Evolutionary conservation across 202 grass and related monocot genomes (phyloP), one percentile per base, ranked within the genome.

Genomic region (Panicum hallii): DNA sequence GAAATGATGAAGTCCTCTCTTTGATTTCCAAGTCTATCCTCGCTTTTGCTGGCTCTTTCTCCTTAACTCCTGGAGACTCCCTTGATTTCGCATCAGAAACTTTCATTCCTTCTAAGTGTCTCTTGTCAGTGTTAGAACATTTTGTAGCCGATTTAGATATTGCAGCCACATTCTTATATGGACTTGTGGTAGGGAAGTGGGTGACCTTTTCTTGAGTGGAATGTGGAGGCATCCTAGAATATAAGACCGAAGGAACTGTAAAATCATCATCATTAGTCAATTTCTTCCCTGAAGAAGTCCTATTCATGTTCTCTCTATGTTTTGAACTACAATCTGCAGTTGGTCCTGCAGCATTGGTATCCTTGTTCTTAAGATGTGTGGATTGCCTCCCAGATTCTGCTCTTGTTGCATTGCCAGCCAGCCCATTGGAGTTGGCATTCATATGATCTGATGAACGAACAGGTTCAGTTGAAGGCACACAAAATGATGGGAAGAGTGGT

Each of bases 221-320:
- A 47, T 73, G 63, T 65, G 66, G 77, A 60, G 63, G 79, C 15
- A 73, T 44, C 45, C 70, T 88, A 49, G 89, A 82, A 47, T 84
- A 85, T 38, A 93, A 88, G 73, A 99, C 80, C 0, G 93, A 92
- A 49, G 91, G 91, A 78, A 94, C 96, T 3, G 15, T 89, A 78
- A 92, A 96, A 88, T 99, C 96, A 77, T 99, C 93, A 64, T 90
- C 88, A 26, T 96, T 88, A 17, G 79, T 66, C 73, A 90, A 83
- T 20, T 86, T 86, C 55, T 88, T 96, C 38, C 82, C 67, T 14
- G 70, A 57, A 77, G 82, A 87, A 69, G 46, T 80, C 72, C 84
- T 94, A 28, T 20, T 40, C 36, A 11, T 71, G 11, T 58, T 78
- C 54, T 90, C 67, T 80, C 43, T 87, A 48, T 34, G 78, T 26